Base-by-base conservation (phyloP, 352 stramenopile genomes). In the Pythium coloratum region DNA sequence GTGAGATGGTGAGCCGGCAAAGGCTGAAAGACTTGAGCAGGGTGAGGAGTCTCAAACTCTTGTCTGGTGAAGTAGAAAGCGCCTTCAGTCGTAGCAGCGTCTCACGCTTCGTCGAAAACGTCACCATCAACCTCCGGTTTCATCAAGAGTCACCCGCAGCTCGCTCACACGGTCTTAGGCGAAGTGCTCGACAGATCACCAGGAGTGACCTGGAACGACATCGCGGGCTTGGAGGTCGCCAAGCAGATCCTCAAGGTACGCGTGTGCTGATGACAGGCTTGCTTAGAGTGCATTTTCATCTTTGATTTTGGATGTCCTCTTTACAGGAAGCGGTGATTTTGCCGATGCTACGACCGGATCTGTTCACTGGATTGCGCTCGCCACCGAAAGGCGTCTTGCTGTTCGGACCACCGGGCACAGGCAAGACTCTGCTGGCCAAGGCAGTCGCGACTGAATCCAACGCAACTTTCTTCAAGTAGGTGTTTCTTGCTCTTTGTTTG, bases 171-270 rank as follows among this genome's bases (percentile, higher is more conserved):
- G 13, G 90, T 96, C 50, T 55, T 96, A 20, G 85, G 95, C 50
- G 88, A 96, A 58, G 86, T 96, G 49, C 63, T 94, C 32, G 84
- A 96, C 33, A 77, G 82, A 30, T 94, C 86, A 1, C 89, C 88
- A 1, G 81, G 85, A 24, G 85, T 96, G 3, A 73, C 76, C 38
- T 97, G 90, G 90, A 73, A 76, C 12, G 89, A 97, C 57, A 92
- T 97, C 71, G 85, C 85, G 0, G 90, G 90, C 1, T 64, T 97
- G 28, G 72, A 84, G 9, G 71, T 95, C 30, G 90, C 90, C 20
- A 97, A 97, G 73, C 85, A 95, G 63, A 94, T 95, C 49, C 74
- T 96, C 42, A 86, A 95, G 82, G 86, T 94, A 32, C n/a, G 51
- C 7, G 13, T 55, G 54, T 16, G 34, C 13, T 44, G 4, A 4